phyloP scores from a whole-genome alignment of 352 stramenopile species.

The Phytopythium sindhum region DNA sequence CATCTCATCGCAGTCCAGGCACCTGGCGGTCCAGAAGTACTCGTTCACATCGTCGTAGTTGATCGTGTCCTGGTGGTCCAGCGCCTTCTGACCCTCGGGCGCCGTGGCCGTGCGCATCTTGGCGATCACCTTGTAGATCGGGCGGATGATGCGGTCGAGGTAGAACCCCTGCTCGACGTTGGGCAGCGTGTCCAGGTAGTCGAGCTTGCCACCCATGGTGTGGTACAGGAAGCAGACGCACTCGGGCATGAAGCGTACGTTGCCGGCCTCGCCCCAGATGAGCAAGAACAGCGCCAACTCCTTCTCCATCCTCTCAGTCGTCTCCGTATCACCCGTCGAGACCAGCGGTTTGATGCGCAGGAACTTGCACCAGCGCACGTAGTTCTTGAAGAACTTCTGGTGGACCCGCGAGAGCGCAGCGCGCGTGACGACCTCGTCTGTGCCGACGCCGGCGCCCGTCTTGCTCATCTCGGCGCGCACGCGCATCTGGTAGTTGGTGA shows the following conservation, averaged over 20 bases:
- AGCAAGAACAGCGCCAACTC: constrained; percentile 78
- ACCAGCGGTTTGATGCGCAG: constrained; percentile 88
- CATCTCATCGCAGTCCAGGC: constrained; percentile 66
- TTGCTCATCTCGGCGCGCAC: constrained; percentile 35
- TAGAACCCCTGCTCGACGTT: constrained; percentile 57
- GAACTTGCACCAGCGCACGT: constrained; percentile 93
- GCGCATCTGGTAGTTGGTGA: constrained; percentile 82
- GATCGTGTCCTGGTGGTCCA: constrained; percentile 80
- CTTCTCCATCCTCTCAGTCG: constrained; percentile 49
- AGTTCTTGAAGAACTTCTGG: constrained; percentile 89
- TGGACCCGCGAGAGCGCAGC: constrained; percentile 60
- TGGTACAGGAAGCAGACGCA: constrained; percentile 89
- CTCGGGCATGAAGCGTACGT: constrained; percentile 88
- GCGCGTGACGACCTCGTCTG: constrained; percentile 40
- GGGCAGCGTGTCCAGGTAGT: constrained; percentile 52
- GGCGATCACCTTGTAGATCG: constrained; percentile 73
- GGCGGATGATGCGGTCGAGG: constrained; percentile 61
- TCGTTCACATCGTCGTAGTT: constrained; percentile 91
- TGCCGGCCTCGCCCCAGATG: constrained; percentile 82
- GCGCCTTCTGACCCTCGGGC: constrained; percentile 30
- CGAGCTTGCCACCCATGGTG: constrained; percentile 60
- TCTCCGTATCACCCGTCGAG: constrained; percentile 28
- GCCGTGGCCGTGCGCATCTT: constrained; percentile 62
- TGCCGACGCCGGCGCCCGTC: constrained; percentile 23
- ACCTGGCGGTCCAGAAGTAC: constrained; percentile 78